Percentiles rank a stretch among this genome's conserved stretches.
phyloP scores from a whole-genome alignment of 306 rosid species.

The Lupinus albus region DNA sequence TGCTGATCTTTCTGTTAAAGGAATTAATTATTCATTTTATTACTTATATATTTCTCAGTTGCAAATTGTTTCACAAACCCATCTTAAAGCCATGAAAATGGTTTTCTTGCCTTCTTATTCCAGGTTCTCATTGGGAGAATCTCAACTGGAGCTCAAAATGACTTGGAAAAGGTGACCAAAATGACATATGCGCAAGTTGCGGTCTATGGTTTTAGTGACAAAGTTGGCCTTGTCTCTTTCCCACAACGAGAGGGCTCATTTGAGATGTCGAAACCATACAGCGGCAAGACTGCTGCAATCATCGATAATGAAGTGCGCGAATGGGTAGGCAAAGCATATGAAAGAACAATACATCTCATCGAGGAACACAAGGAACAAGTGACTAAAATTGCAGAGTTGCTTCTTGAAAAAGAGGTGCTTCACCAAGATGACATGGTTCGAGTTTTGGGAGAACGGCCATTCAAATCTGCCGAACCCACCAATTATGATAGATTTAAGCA shows the following conservation, averaged over 20 bases:
- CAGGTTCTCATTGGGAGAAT: constrained; percentile 85
- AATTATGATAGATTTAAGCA: constrained; percentile 74
- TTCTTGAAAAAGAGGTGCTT: constrained; percentile 96
- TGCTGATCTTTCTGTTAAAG: constrained; percentile 14
- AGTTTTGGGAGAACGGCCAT: constrained; percentile 80
- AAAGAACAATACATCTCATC: constrained; percentile 57
- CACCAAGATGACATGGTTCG: constrained; percentile 77
- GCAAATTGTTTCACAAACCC: not conserved
- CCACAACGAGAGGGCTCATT: constrained; percentile 69
- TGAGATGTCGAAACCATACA: constrained; percentile 81
- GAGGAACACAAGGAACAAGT: constrained; percentile 81
- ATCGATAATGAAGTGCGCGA: constrained; percentile 88
- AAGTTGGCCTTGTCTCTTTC: constrained; percentile 94
- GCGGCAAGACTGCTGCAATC: constrained; percentile 78
- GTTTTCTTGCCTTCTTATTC: constrained; percentile 14
- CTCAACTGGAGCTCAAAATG: constrained; percentile 93
- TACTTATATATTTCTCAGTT: not conserved
- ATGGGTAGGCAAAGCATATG: constrained; percentile 77
- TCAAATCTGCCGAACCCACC: constrained; percentile 53
- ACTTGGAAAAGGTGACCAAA: constrained; percentile 94
- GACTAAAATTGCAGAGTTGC: constrained; percentile 77
- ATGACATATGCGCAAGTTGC: constrained; percentile 98
- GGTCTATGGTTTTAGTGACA: constrained; percentile 86
- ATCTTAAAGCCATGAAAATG: constrained; percentile 1
- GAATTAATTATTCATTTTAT: constrained; percentile 7